These are phyloP conservation scores for Bromus sterilis DNA, from an alignment of 176 grass and related monocot species.

Conservation along the genomic window DNA sequence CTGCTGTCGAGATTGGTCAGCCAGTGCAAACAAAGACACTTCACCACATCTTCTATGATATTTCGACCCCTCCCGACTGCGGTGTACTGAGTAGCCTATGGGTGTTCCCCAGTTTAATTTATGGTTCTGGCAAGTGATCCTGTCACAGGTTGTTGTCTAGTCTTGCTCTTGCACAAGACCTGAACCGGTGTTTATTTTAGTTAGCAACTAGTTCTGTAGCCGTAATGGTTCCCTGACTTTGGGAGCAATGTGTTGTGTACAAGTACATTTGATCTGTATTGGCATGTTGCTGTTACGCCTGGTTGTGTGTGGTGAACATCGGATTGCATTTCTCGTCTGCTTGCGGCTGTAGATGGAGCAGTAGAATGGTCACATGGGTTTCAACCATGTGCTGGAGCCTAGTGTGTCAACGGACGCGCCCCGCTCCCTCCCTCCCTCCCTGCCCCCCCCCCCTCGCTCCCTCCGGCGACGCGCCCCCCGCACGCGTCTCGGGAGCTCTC, in stretches of 20 bases:
- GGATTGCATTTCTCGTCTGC: too few relatives aligned
- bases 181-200: background rate
- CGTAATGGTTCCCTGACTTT: background rate
- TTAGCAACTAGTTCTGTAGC: background rate
- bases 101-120: background rate
- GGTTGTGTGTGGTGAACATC: too few relatives aligned
- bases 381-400: too few relatives aligned
- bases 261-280: too few relatives aligned
- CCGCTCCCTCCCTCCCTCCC: too few relatives aligned
- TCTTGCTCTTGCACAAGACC: background rate
- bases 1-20: background rate
- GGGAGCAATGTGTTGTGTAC: background rate
- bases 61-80: background rate
- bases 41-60: background rate
- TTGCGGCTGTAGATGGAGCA: too few relatives aligned
- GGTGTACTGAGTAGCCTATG: background rate
- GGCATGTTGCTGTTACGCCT: too few relatives aligned
- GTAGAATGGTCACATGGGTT: too few relatives aligned
- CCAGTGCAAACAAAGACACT: background rate
- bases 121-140: background rate
- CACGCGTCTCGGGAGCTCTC: too few relatives aligned
- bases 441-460: too few relatives aligned
- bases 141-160: background rate
- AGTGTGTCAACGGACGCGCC: too few relatives aligned
- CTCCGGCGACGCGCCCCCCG: too few relatives aligned